phyloP scores from a whole-genome alignment of 2,329 filamentous ascomycete species.

The Alternaria alternata region DNA sequence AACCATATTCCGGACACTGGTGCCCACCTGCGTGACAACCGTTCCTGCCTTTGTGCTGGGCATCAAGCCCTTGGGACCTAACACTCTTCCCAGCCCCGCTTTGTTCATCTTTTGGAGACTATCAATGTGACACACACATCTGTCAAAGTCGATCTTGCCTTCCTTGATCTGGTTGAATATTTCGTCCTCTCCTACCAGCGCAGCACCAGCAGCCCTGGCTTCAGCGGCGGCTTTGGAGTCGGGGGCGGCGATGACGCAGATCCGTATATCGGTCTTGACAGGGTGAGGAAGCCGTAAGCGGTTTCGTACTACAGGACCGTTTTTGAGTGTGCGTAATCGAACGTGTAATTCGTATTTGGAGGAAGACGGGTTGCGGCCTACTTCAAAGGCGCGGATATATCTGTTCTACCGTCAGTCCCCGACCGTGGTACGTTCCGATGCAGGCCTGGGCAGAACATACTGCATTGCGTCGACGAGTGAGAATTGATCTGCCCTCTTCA shows the following conservation, averaged over 20 bases:
- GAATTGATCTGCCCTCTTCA: conserved; percentile 75
- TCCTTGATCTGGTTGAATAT: conserved; percentile 81
- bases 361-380: conserved; percentile 75
- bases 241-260: conserved; percentile 91
- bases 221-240: conserved; percentile 76
- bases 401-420: conserved; percentile 56
- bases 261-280: conserved; percentile 85
- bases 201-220: conserved; percentile 79
- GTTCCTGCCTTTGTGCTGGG: conserved; percentile 88
- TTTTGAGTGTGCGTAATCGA: conserved; percentile 82
- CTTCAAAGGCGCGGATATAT: conserved; percentile 91
- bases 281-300: conserved; percentile 88
- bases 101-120: conserved; percentile 82
- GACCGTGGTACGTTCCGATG: background rate
- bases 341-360: conserved; percentile 91
- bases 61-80: conserved; percentile 93
- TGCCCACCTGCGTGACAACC: conserved; percentile 79
- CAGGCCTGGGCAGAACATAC: conserved; percentile 55
- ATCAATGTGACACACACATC: conserved; percentile 83
- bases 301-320: conserved; percentile 86
- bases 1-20: conserved; percentile 80
- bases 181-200: conserved; percentile 83
- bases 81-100: conserved; percentile 77
- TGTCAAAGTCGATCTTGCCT: conserved; percentile 85
- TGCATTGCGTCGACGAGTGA: conserved; percentile 92